A percentile compares a stretch with the other conserved stretches of the same genome.
phyloP scores from a whole-genome alignment of 768 basidiomycete genomes.

The Agaricus blazei region DNA sequence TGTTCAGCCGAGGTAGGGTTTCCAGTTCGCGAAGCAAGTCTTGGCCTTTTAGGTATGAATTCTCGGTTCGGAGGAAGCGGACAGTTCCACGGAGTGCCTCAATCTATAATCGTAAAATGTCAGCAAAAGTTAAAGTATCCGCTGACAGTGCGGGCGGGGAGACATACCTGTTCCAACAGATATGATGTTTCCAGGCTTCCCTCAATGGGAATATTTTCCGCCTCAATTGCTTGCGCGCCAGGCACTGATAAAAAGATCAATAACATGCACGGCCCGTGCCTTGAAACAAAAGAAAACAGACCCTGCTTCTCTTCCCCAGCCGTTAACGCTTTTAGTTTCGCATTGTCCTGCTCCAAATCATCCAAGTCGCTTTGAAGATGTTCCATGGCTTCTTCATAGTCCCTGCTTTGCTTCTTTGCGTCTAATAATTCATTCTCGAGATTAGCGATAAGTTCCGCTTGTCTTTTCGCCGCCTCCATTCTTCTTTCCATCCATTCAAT shows the following conservation, averaged over 20 bases:
- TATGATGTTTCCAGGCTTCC: conserved; percentile 84
- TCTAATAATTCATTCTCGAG: conserved; percentile 79
- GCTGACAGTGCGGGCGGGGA: neutral
- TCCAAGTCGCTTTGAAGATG: conserved; percentile 89
- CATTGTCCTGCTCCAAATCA: conserved; percentile 81
- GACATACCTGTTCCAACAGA: conserved; percentile 76
- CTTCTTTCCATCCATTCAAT: conserved; percentile 94
- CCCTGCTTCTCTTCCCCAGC: conserved; percentile 70
- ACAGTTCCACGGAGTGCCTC: conserved; percentile 89
- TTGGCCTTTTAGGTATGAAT: conserved; percentile 89
- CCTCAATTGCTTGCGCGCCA: conserved; percentile 46
- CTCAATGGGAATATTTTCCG: conserved; percentile 64
- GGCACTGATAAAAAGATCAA: conserved; percentile 24
- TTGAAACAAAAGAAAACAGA: conserved; percentile 24
- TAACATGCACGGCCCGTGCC: neutral
- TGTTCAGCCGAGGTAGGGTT: conserved; percentile 60
- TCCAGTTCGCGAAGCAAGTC: conserved; percentile 84
- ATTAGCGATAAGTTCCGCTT: conserved; percentile 77
- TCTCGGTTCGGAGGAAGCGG: conserved; percentile 90
- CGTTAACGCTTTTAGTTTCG: conserved; percentile 66
- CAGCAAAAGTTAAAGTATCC: neutral
- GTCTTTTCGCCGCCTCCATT: conserved; percentile 87
- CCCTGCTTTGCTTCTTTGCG: conserved; percentile 81
- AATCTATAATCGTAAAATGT: conserved; percentile 42
- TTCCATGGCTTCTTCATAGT: conserved; percentile 91